A percentile compares a stretch with the other conserved stretches of the same genome.
phyloP scores from a whole-genome alignment of 331 rosid genomes.

The Pyracantha coccinea region DNA sequence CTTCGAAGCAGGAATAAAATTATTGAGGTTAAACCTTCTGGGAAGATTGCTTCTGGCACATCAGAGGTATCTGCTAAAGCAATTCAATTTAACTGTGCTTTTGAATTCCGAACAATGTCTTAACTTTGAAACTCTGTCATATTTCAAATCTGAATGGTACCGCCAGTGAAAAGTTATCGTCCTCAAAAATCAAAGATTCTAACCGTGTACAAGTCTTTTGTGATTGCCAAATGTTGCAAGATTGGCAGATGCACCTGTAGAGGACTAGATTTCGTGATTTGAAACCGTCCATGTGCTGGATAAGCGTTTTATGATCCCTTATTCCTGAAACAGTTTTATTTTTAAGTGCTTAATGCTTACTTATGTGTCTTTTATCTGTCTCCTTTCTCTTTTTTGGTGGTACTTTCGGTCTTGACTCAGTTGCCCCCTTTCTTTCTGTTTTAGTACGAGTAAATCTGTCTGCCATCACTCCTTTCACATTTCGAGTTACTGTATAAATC shows the following conservation, averaged over 20 bases:
- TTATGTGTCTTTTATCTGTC: neutral
- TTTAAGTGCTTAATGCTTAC: neutral
- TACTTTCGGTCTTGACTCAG: neutral
- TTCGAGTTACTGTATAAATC: neutral
- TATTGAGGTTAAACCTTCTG: constrained; percentile 58
- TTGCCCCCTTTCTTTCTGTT: neutral
- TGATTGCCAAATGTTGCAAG: neutral
- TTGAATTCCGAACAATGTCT: constrained; percentile 11
- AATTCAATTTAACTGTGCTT: neutral
- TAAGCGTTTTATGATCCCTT: neutral
- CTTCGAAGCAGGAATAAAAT: constrained; percentile 68
- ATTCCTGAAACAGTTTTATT: neutral
- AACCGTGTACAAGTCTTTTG: neutral
- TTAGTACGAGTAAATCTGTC: neutral
- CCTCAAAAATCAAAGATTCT: neutral
- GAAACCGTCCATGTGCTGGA: neutral
- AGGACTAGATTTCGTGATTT: neutral
- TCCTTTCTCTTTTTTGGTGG: neutral
- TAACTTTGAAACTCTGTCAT: neutral
- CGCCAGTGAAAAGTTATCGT: neutral
- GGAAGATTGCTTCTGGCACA: constrained; percentile 75
- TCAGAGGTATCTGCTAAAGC: constrained; percentile 52
- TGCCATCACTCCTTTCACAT: neutral
- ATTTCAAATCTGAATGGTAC: neutral
- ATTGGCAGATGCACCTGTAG: neutral